Evolutionary conservation across 2,329 filamentous ascomycete species (phyloP).

Genomic region (Trichoderma sp.): DNA sequence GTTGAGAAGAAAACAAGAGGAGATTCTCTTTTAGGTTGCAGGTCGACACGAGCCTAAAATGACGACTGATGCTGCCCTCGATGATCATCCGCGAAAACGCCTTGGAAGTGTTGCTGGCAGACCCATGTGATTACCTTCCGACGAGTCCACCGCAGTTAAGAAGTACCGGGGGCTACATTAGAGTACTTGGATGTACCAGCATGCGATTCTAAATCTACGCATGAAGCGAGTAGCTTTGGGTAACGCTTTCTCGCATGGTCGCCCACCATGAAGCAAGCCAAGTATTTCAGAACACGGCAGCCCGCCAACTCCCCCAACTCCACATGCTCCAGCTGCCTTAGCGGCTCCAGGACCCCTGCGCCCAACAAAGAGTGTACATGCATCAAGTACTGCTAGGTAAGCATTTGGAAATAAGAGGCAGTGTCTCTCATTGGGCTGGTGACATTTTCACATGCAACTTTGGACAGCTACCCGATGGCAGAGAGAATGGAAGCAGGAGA

Average conservation of each 20-base stretch:
- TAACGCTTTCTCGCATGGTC: neutral
- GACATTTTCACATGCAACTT: slow-evolving; percentile 2
- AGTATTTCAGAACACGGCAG: neutral
- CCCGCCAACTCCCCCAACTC: neutral
- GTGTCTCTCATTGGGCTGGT: neutral
- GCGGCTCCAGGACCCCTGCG: slow-evolving; percentile 1
- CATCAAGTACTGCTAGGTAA: neutral
- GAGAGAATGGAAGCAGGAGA: neutral
- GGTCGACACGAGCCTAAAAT: slow-evolving; percentile 8
- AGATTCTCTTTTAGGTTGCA: neutral
- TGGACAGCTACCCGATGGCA: neutral
- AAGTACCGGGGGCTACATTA: neutral
- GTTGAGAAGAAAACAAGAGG: neutral
- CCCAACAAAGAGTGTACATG: slow-evolving; percentile 8
- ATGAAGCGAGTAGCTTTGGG: neutral
- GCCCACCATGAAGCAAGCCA: neutral
- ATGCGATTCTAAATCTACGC: fast-evolving
- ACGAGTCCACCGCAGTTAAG: neutral
- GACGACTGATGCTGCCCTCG: slow-evolving; percentile 8
- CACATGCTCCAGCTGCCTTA: slow-evolving; percentile 1
- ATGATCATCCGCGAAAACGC: slow-evolving; percentile 15
- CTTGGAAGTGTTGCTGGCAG: neutral
- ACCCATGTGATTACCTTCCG: slow-evolving; percentile 14
- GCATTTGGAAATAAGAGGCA: neutral
- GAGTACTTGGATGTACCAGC: neutral